Evolutionary conservation across 306 rosid genomes (phyloP), one percentile per base, ranked within the genome.

Genomic region (Rosa multiflora): DNA sequence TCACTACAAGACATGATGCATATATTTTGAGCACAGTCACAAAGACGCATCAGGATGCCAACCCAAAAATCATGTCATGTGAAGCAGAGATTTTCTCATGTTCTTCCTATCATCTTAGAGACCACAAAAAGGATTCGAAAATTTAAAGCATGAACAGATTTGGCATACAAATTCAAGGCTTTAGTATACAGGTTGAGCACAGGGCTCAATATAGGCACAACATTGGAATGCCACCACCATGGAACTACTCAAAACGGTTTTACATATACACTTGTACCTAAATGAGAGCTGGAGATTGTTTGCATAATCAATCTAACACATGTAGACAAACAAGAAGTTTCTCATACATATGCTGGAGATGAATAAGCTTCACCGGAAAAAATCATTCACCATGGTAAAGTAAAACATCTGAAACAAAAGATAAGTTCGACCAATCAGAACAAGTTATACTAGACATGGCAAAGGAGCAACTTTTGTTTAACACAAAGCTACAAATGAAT

Each of bases 41-140:
- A 61, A 71, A 18, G 21, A 20, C 61, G 61, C 10, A 23, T 6
- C 8, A 58, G 64, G 12, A 21, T 58, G 35, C 15, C 52, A 71
- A 76, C 70, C 75, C 66, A 49, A 40, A 71, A 53, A 61, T 72
- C 67, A 18, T 40, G 51, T 51, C 85, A 76, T 71, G 81, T 82
- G 85, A 70, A 46, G 43, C n/a, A 5, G 52, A 55, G 76, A 82
- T 82, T 82, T 78, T 67, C 72, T 77, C 85, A 78, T 82, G 79
- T 72, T 82, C 81, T 40, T 32, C 21, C 44, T 39, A 18, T 82
- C 48, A 71, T 49, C 48, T 62, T 26, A 56, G 35, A 32, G 70
- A 11, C 40, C 42, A 62, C 20, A 11, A 62, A 23, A 21, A 26
- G 13, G 6, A 62, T 62, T 58, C 6, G 20, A 62, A 32, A 35